These are phyloP conservation scores for Pseudonitzschia pungens DNA, from an alignment of 108 stramenopile genomes.

Conservation along the genomic window DNA sequence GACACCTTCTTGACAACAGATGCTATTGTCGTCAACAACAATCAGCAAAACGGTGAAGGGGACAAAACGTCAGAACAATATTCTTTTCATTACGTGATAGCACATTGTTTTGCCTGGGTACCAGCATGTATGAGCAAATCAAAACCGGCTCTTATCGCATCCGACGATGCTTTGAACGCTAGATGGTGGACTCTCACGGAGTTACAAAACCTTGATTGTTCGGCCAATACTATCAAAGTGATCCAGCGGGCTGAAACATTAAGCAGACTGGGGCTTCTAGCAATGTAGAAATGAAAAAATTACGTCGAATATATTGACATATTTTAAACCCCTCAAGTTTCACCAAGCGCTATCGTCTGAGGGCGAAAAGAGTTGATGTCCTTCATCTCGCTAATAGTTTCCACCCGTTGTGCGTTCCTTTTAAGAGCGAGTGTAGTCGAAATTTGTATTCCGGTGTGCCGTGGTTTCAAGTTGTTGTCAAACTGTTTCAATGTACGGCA, in stretches of 20 bases:
- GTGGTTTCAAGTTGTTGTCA: too few species aligned
- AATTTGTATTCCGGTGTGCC: too few species aligned
- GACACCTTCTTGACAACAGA: conserved; percentile 35
- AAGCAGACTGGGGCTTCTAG: conserved; percentile 19
- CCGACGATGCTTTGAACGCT: conserved; percentile 50
- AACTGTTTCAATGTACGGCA: too few species aligned
- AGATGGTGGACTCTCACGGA: conserved; percentile 45
- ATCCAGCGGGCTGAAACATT: conserved; percentile 37
- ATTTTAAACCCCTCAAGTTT: too few species aligned
- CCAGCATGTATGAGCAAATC: neutral
- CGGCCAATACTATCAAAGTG: conserved; percentile 24
- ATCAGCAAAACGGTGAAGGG: neutral
- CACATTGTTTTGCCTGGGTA: conserved; percentile 33
- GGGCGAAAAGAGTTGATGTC: too few species aligned
- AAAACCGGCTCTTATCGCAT: conserved; percentile 29
- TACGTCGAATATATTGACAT: too few species aligned
- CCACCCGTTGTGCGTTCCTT: too few species aligned
- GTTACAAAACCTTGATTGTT: conserved; percentile 12
- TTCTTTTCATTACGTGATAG: conserved; percentile 44
- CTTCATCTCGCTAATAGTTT: too few species aligned
- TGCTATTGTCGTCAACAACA: conserved; percentile 20
- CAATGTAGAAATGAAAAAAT: neutral
- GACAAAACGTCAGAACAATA: conserved; percentile 32
- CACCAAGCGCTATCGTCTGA: too few species aligned
- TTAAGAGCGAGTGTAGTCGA: too few species aligned